phyloP scores from a whole-genome alignment of 2,329 filamentous ascomycete genomes.

The Trichoderma koningiopsis region DNA sequence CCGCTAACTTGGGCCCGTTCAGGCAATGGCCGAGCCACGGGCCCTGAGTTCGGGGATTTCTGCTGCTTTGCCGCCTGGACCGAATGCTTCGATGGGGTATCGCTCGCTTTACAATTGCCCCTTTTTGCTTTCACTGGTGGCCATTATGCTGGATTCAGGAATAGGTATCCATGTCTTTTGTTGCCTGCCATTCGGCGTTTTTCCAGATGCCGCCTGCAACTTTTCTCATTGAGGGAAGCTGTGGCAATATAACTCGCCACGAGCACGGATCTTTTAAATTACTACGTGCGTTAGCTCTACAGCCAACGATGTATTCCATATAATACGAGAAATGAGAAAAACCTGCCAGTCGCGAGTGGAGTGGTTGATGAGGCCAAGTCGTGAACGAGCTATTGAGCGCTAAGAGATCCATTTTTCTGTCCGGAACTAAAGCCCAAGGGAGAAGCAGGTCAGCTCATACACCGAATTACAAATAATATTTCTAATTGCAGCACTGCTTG shows the following conservation, averaged over 20 bases:
- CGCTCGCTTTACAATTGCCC: not conserved
- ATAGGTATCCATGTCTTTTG: not conserved
- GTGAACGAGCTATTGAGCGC: not conserved
- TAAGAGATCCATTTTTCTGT: not conserved
- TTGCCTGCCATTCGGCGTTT: not conserved
- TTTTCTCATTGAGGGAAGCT: not conserved
- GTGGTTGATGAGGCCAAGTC: conserved; percentile 1
- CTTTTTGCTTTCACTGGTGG: not conserved
- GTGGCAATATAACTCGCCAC: not conserved
- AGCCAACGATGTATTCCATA: not conserved
- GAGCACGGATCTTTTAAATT: not conserved
- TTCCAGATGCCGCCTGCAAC: not conserved
- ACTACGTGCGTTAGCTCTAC: not conserved
- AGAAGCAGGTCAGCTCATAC: not conserved
- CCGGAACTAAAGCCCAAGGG: not conserved
- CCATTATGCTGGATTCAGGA: not conserved
- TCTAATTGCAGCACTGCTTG: not conserved
- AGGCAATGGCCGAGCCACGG: conserved; percentile 23
- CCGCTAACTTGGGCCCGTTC: conserved; percentile 3
- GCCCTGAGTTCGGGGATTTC: not conserved
- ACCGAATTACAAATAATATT: not conserved
- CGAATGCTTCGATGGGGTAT: not conserved
- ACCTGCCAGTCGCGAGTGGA: not conserved
- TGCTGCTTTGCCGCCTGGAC: not conserved
- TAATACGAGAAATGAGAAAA: not conserved